phyloP scores from a whole-genome alignment of 2,329 filamentous ascomycete species.

The Penicillium sp. region DNA sequence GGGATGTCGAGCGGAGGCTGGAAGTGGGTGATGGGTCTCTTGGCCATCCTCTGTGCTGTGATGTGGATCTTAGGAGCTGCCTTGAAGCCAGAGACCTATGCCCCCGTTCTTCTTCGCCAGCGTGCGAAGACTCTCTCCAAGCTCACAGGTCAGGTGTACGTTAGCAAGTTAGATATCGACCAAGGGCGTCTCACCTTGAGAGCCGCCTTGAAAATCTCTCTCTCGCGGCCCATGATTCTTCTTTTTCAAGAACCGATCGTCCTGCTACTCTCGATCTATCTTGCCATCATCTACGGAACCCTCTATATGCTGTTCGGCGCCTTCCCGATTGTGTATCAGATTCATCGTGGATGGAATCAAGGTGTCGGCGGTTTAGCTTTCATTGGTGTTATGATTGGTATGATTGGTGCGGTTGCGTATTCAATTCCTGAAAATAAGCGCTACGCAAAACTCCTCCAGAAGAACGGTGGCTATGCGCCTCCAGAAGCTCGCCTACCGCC shows the following conservation, averaged over 20 bases:
- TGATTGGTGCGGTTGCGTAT: slow-evolving; percentile 41
- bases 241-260: slow-evolving; percentile 53
- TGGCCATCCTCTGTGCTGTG: slow-evolving; percentile 61
- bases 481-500: slow-evolving; percentile 57
- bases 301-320: slow-evolving; percentile 55
- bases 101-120: slow-evolving; percentile 51
- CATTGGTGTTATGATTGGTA: slow-evolving; percentile 48
- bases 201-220: slow-evolving; percentile 47
- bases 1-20: slow-evolving; percentile 60
- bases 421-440: slow-evolving; percentile 44
- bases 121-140: slow-evolving; percentile 50
- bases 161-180: slow-evolving; percentile 40
- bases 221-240: slow-evolving; percentile 50
- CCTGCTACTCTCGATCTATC: slow-evolving; percentile 49
- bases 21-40: slow-evolving; percentile 66
- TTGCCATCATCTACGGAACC: slow-evolving; percentile 52
- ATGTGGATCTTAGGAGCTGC: slow-evolving; percentile 48
- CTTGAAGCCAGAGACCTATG: slow-evolving; percentile 43
- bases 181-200: slow-evolving; percentile 43
- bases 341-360: slow-evolving; percentile 47
- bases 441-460: slow-evolving; percentile 42
- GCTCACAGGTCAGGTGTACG: slow-evolving; percentile 50
- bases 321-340: slow-evolving; percentile 51
- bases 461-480: slow-evolving; percentile 57
- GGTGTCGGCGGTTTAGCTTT: slow-evolving; percentile 51